Base-by-base conservation (phyloP, 1,139 yeast species). In the Debaryomyces sp. region DNA sequence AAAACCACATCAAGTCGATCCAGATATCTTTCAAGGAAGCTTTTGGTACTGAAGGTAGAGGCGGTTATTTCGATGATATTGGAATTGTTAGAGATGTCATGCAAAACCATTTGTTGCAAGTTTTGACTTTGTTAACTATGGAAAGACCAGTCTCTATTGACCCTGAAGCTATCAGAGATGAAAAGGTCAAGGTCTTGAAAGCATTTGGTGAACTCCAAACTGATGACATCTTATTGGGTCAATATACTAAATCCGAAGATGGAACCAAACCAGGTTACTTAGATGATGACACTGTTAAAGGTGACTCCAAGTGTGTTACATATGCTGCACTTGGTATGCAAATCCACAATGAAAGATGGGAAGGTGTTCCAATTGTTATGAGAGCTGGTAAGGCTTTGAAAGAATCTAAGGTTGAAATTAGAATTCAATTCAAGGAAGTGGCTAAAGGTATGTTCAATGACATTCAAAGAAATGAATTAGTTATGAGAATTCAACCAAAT, bases 41-140 rank as follows among this genome's bases (percentile, higher is more conserved):
- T 10, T 92, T 95, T 62, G 99, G 99, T 50, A 94, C 99, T 41
- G 97, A 94, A 71, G 99, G 99, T 52, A 85, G 99, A 65, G 99
- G 99, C 57, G 99, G 99, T 35, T 94, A 94, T 75, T 94, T 95
- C 64, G 98, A 95, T 71, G 78, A 80, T 52, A 90, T 92, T 63
- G 99, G 99, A 50, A 94, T 94, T 63, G 89, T 94, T 57, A 85
- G 99, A 71, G 99, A 94, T 66, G 98, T 94, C 47, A 92, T 95
- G 91, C 99, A 94, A 75, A 94, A 94, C 78, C 99, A 94, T 72
- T 73, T 94, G 63, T 78, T 94, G 62, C 99, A 94, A 74, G 96
- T 94, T 24, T 75, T 94, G 66, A 91, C 98, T 6, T 73, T 95
- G 53, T 75, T 94, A 55, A 90, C 97, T 47, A 92, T 94, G 97